Percentiles rank a stretch among this genome's conserved stretches.
Evolutionary conservation across 805 yeast genomes (phyloP).

Genomic region (Komagataella pastoris): DNA sequence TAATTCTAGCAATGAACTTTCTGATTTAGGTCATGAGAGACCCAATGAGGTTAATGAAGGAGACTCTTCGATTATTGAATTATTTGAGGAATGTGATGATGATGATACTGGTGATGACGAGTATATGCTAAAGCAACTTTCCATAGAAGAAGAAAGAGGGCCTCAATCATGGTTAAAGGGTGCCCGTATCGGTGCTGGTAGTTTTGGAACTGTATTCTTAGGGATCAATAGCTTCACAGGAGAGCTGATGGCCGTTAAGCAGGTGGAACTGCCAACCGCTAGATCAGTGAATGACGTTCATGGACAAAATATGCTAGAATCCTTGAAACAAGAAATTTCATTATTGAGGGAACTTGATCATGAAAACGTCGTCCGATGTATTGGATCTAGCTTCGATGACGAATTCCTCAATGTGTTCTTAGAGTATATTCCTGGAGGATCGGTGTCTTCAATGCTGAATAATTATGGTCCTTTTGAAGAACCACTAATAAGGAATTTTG

Average conservation of each 20-base stretch:
- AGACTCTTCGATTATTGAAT: conserved; percentile 30
- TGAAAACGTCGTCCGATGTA: conserved; percentile 83
- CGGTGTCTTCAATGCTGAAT: conserved; percentile 38
- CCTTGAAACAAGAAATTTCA: conserved; percentile 70
- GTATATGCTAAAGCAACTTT: conserved; percentile 21
- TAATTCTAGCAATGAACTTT: conserved; percentile 34
- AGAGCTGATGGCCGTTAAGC: conserved; percentile 94
- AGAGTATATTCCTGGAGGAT: conserved; percentile 33
- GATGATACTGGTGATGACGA: conserved; percentile 20
- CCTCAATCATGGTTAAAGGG: conserved; percentile 89
- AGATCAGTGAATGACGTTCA: conserved; percentile 17
- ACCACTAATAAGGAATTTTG: conserved; percentile 40
- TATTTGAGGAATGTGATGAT: conserved; percentile 24
- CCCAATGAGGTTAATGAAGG: conserved; percentile 17
- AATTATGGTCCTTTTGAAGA: conserved; percentile 54
- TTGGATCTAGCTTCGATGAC: conserved; percentile 75
- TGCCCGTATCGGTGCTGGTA: conserved; percentile 85
- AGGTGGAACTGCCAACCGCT: conserved; percentile 53
- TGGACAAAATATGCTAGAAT: conserved; percentile 47
- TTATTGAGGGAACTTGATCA: conserved; percentile 72
- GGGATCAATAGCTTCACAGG: conserved; percentile 91
- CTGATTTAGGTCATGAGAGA: conserved; percentile 14
- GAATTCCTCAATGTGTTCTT: conserved; percentile 62
- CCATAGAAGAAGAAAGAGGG: conserved; percentile 30
- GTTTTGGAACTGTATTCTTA: conserved; percentile 85